Percentiles rank a stretch among this genome's conserved stretches.
Evolutionary conservation across 495 filamentous ascomycete genomes (phyloP).

Genomic region (Hypoxylon trugodes): DNA sequence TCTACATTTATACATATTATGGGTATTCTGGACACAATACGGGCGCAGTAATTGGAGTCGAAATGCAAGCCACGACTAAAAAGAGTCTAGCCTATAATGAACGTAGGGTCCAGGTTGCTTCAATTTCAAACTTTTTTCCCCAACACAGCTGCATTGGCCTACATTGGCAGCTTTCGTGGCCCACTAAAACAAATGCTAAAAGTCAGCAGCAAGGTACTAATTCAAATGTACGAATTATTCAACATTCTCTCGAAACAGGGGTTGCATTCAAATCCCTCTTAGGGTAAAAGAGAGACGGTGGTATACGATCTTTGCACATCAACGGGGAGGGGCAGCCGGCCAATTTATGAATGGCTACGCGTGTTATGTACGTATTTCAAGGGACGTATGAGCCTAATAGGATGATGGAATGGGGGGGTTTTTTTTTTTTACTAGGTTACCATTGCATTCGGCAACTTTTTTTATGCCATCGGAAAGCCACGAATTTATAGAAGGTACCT

Average conservation of each 20-base stretch:
- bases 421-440: no score
- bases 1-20: no score
- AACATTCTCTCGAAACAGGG: no score
- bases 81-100: background rate
- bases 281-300: conserved; percentile 1
- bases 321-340: conserved; percentile 1
- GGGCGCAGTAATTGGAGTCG: no score
- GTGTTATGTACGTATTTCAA: background rate
- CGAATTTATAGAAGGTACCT: background rate
- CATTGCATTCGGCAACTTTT: background rate
- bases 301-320: background rate
- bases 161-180: background rate
- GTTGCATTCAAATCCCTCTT: background rate
- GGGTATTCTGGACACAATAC: no score
- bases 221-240: no score
- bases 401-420: no score
- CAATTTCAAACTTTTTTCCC: background rate
- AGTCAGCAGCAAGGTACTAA: conserved; percentile 20
- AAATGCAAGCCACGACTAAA: no score
- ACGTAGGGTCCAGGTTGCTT: background rate
- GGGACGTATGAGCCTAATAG: background rate
- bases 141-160: conserved; percentile 1
- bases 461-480: background rate
- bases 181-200: conserved; percentile 13
- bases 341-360: background rate